Conservation (phyloP, 1,139 yeast genomes). For the Candida sanyaensis region DNA sequence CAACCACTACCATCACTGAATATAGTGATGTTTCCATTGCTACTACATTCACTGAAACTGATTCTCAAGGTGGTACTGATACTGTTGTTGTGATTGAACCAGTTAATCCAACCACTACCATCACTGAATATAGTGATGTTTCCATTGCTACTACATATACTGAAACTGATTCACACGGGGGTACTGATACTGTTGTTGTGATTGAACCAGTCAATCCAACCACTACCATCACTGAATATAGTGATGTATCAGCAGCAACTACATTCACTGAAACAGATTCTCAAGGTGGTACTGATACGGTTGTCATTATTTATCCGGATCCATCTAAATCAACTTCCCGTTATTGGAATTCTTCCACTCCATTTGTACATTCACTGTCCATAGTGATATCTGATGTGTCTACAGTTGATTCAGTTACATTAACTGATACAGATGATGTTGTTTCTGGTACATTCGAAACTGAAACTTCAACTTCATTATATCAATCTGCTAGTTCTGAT, state of each 20-base stretch:
- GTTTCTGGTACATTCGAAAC: neutral
- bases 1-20: slow-evolving; percentile 15
- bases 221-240: neutral
- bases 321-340: neutral
- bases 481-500: neutral
- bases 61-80: slow-evolving; percentile 1
- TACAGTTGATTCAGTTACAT: too few species aligned
- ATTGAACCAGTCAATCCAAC: slow-evolving; percentile 19
- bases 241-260: neutral
- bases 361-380: too few species aligned
- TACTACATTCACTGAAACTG: slow-evolving; percentile 12
- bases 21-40: slow-evolving; percentile 3
- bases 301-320: too few species aligned
- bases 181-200: slow-evolving; percentile 15
- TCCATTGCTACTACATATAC: neutral
- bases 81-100: slow-evolving; percentile 19
- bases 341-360: too few species aligned
- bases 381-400: too few species aligned
- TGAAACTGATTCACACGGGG: slow-evolving; percentile 7
- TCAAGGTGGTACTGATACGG: slow-evolving; percentile 11
- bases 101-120: slow-evolving; percentile 11
- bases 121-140: neutral
- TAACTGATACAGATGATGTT: neutral
- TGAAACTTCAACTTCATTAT: neutral
- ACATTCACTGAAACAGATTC: neutral